A percentile compares a stretch with the other conserved stretches of the same genome.
These are phyloP conservation scores for Sindora glabra DNA, from an alignment of 306 rosid genomes.

Conservation along the genomic window DNA sequence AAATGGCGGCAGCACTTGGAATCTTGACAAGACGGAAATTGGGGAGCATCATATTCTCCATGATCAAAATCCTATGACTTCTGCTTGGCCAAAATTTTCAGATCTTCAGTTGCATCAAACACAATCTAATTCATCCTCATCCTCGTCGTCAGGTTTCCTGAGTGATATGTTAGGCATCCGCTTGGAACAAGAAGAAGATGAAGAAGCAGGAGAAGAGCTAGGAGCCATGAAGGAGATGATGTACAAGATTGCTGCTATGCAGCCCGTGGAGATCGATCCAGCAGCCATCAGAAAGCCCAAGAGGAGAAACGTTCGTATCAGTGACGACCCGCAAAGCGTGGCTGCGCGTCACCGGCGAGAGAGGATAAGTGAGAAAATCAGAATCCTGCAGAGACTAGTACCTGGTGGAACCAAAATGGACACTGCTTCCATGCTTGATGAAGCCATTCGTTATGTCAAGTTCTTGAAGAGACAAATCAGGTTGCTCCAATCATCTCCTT, in stretches of 20 bases:
- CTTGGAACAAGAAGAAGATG: constrained; percentile 28
- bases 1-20: constrained; percentile 32
- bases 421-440: constrained; percentile 93
- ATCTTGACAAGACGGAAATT: constrained; percentile 23
- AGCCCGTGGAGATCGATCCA: constrained; percentile 91
- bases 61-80: constrained; percentile 27
- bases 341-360: constrained; percentile 89
- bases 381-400: constrained; percentile 84
- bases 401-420: constrained; percentile 97
- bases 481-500: constrained; percentile 46
- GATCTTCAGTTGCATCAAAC: constrained; percentile 26
- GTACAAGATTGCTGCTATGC: constrained; percentile 94
- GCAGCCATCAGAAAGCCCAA: constrained; percentile 65
- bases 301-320: constrained; percentile 74
- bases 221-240: constrained; percentile 97
- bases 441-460: constrained; percentile 87
- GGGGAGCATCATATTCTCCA: constrained; percentile 19
- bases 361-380: constrained; percentile 80
- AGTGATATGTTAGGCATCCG: constrained; percentile 18
- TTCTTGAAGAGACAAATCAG: constrained; percentile 84
- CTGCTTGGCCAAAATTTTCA: constrained; percentile 30
- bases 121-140: constrained; percentile 8
- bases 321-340: constrained; percentile 88
- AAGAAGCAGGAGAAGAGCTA: constrained; percentile 56
- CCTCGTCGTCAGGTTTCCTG: constrained; percentile 14